Evolutionary conservation across 306 rosid species (phyloP).

Genomic region (Glycyrrhiza uralensis): DNA sequence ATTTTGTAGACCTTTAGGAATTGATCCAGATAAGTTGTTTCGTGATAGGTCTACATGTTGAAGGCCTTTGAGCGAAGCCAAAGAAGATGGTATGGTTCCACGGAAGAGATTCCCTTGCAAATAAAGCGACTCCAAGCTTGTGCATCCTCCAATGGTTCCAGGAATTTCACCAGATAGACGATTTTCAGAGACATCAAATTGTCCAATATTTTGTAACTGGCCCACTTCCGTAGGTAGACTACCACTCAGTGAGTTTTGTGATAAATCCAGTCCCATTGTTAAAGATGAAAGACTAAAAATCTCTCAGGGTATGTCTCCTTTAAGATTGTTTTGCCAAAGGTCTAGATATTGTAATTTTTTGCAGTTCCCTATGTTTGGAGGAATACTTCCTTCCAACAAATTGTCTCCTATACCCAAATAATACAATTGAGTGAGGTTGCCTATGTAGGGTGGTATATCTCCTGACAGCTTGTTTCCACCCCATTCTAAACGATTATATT

Average conservation of each 20-base stretch:
- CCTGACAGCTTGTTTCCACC: background rate
- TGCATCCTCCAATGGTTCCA: slow-evolving; percentile 9
- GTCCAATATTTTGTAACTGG: background rate
- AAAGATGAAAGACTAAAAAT: background rate
- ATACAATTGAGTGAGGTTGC: background rate
- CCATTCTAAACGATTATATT: background rate
- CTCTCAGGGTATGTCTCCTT: background rate
- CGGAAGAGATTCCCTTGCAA: slow-evolving; percentile 1
- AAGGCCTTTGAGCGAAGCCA: slow-evolving; percentile 21
- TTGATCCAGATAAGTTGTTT: slow-evolving; percentile 31
- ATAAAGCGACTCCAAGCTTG: background rate
- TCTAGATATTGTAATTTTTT: background rate
- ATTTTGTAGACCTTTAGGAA: slow-evolving; percentile 30
- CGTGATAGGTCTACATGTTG: slow-evolving; percentile 26
- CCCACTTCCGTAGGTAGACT: background rate
- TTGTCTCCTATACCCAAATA: background rate
- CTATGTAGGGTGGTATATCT: background rate
- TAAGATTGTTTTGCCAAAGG: background rate
- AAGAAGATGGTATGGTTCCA: slow-evolving; percentile 5
- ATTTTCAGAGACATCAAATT: background rate
- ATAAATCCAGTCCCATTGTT: background rate
- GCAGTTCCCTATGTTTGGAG: background rate
- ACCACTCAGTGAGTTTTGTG: background rate
- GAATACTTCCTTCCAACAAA: background rate
- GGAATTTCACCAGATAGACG: background rate